Evolutionary conservation across 805 yeast species (phyloP).

Genomic region (Metschnikowia colocasiae): DNA sequence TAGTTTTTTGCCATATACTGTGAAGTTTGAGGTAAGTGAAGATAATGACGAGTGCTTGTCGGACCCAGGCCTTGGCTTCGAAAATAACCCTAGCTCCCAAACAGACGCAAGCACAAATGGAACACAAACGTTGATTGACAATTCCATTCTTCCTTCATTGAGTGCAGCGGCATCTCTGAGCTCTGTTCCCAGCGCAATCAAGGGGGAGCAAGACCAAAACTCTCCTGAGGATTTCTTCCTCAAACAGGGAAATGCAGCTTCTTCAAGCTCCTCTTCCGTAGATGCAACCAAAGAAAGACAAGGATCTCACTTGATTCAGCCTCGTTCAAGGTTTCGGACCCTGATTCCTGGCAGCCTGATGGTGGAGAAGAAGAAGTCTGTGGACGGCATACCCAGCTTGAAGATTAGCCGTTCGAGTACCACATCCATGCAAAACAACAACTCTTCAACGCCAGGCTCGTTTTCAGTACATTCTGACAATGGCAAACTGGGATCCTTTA

Average conservation of each 20-base stretch:
- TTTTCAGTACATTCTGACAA: constrained; percentile 4
- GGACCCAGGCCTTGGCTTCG: neutral
- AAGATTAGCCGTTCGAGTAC: constrained; percentile 29
- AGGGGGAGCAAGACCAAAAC: constrained; percentile 17
- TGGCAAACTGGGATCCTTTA: constrained; percentile 5
- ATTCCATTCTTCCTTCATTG: constrained; percentile 34
- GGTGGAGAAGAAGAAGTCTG: constrained; percentile 32
- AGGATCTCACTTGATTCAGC: constrained; percentile 40
- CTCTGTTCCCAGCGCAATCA: constrained; percentile 22
- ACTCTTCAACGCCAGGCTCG: constrained; percentile 10
- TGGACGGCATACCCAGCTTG: constrained; percentile 36
- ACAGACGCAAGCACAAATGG: neutral
- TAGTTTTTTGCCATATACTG: constrained; percentile 70
- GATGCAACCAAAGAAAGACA: constrained; percentile 26
- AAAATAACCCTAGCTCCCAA: neutral
- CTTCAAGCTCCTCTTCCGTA: constrained; percentile 11
- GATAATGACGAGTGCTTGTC: constrained; percentile 9
- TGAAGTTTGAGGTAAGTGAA: constrained; percentile 51
- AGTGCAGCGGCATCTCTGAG: constrained; percentile 29
- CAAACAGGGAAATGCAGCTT: constrained; percentile 23
- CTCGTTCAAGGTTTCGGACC: constrained; percentile 38
- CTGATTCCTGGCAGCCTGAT: constrained; percentile 29
- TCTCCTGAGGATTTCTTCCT: constrained; percentile 56
- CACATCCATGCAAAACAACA: constrained; percentile 18
- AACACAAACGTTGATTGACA: constrained; percentile 11